phyloP scores from a whole-genome alignment of 1,284 basidiomycete species.

The Anthracocystis walkeri region DNA sequence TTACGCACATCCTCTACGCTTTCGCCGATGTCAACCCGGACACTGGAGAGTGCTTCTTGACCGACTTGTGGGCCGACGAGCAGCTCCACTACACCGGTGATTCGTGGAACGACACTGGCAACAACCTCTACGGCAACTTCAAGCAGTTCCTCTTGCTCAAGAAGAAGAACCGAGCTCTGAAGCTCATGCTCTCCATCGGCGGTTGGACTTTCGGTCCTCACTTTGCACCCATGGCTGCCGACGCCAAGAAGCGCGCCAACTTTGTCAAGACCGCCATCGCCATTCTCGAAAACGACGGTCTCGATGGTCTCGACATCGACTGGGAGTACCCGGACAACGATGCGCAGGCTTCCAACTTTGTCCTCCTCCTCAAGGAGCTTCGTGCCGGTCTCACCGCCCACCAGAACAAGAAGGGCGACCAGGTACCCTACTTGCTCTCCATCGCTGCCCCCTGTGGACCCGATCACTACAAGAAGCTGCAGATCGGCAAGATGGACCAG shows the following conservation, averaged over 20 bases:
- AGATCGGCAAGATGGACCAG: slow-evolving; percentile 79
- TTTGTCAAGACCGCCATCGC: slow-evolving; percentile 81
- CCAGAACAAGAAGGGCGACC: slow-evolving; percentile 72
- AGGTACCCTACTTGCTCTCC: slow-evolving; percentile 76
- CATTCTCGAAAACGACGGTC: slow-evolving; percentile 84
- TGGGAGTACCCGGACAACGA: slow-evolving; percentile 85
- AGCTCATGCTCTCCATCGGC: slow-evolving; percentile 70
- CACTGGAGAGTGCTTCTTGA: slow-evolving; percentile 75
- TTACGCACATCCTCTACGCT: slow-evolving; percentile 86
- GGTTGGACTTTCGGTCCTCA: slow-evolving; percentile 70
- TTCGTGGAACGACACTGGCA: slow-evolving; percentile 70
- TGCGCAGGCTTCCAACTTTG: slow-evolving; percentile 79
- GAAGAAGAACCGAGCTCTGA: slow-evolving; percentile 75
- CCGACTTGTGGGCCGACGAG: slow-evolving; percentile 85
- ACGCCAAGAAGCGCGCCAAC: slow-evolving; percentile 72
- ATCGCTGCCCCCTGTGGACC: slow-evolving; percentile 84
- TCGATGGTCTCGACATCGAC: slow-evolving; percentile 82
- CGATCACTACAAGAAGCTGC: slow-evolving; percentile 77
- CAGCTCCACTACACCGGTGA: slow-evolving; percentile 76
- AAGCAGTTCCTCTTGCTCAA: slow-evolving; percentile 88
- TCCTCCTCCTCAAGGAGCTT: slow-evolving; percentile 78
- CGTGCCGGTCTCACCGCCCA: slow-evolving; percentile 78
- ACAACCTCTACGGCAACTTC: slow-evolving; percentile 87
- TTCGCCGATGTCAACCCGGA: slow-evolving; percentile 84
- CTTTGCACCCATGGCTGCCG: slow-evolving; percentile 63